These are phyloP conservation scores for Kwoniella shivajii DNA, from an alignment of 1,284 basidiomycete genomes.

Conservation along the genomic window DNA sequence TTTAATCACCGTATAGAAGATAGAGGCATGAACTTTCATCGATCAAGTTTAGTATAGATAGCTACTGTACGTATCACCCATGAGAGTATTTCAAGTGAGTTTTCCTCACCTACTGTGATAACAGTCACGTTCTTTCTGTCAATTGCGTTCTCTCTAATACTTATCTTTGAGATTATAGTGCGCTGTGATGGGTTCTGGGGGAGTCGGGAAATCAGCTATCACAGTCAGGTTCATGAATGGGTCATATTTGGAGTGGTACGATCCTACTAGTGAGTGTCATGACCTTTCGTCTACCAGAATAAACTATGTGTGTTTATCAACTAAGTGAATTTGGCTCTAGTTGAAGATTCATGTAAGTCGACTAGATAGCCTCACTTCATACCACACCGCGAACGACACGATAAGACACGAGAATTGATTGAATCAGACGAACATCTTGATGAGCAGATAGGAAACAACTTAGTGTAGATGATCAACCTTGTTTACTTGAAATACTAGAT, in stretches of 20 bases:
- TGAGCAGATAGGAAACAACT: constrained; percentile 41
- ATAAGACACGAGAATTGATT: background rate
- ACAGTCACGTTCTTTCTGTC: background rate
- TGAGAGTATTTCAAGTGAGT: background rate
- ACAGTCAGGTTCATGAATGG: constrained; percentile 44
- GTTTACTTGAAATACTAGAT: constrained; percentile 45
- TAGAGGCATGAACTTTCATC: no score
- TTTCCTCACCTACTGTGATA: no score
- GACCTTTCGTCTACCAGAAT: background rate
- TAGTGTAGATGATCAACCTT: constrained; percentile 35
- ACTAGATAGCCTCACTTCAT: background rate
- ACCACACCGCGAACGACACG: background rate
- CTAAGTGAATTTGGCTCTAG: constrained; percentile 21
- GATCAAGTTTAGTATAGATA: no score
- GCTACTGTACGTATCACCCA: no score
- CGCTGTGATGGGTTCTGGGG: constrained; percentile 44
- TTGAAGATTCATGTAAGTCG: constrained; percentile 40
- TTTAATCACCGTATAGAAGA: no score
- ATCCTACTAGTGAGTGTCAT: constrained; percentile 39
- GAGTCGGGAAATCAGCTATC: constrained; percentile 44
- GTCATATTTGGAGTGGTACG: constrained; percentile 41
- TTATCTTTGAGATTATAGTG: constrained; percentile 12
- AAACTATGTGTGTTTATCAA: background rate
- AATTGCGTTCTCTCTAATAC: background rate
- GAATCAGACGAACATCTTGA: background rate